Base-by-base conservation (phyloP, 2,329 filamentous ascomycete genomes). In the Parastagonospora avenae region DNA sequence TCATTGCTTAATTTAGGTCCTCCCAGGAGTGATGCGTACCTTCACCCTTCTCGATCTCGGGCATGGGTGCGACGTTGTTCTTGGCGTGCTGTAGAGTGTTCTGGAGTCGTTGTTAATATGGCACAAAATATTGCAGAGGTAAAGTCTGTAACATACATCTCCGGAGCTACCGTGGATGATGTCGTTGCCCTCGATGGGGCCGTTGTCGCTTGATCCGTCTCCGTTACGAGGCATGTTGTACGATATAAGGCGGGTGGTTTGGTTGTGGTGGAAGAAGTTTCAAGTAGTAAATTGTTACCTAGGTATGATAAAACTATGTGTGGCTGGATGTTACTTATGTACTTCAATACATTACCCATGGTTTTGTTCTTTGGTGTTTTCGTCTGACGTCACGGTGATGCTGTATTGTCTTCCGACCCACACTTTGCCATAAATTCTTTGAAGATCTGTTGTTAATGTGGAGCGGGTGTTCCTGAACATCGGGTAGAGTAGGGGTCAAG, bases 161-260 rank as follows among this genome's bases (percentile, higher is more conserved):
- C 65, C 68, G 41, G 63, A 62, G 27, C 60, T 64, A 45, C 74
- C 74, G 60, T 76, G 74, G 41, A 72, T 55, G 35, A 72, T 52
- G 49, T 67, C 66, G 37, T 72, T 49, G 52, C 67, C 71, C 60
- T 76, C 73, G 30, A 72, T 68, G 56, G 71, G 64, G 40, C 66
- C 73, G 64, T 75, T 76, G 68, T 76, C 68, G 16, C 67, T 63
- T 55, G 67, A 70, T 57, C 73, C 73, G 62, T 73, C 71, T 62
- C 73, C 73, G 60, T 75, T 63, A 57, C 72, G 73, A 61, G 74
- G 73, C 74, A 76, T 76, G 48, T 54, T 66, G 38, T 41, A 28
- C 16, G 31, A 27, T 35, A 35, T 44, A 11, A 32, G 15, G 19
- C 27, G 16, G 15, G 29, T 33, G 48, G 28, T 29, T n/a, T 33